These are phyloP conservation scores for Candida patagonica DNA, from an alignment of 805 yeast genomes.

Conservation along the genomic window DNA sequence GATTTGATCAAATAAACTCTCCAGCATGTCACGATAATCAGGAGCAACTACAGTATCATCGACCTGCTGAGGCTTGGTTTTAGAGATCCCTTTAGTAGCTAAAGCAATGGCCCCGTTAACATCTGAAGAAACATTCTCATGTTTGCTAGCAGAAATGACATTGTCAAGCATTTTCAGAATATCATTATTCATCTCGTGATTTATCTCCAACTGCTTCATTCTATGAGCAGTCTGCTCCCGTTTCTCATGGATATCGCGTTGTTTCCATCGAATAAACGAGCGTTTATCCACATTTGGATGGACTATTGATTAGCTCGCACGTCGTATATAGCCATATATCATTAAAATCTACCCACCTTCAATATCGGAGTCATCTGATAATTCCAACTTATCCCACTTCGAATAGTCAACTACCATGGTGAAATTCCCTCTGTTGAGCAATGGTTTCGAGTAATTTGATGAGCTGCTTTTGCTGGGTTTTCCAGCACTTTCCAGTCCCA, in stretches of 20 bases:
- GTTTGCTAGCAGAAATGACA: slow-evolving; percentile 37
- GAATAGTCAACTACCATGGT: slow-evolving; percentile 85
- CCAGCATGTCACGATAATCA: slow-evolving; percentile 86
- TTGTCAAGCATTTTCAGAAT: slow-evolving; percentile 65
- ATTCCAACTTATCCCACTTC: slow-evolving; percentile 94
- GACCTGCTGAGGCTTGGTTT: slow-evolving; percentile 18
- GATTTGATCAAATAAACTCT: slow-evolving; percentile 75
- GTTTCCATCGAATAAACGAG: slow-evolving; percentile 93
- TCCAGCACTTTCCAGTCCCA: too few relatives aligned
- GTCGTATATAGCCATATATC: background rate
- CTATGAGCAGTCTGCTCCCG: slow-evolving; percentile 73
- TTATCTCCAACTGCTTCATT: slow-evolving; percentile 65
- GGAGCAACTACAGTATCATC: slow-evolving; percentile 24
- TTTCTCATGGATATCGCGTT: slow-evolving; percentile 92
- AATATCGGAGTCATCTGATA: slow-evolving; percentile 92
- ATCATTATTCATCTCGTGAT: slow-evolving; percentile 69
- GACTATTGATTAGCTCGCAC: slow-evolving; percentile 32
- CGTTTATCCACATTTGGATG: slow-evolving; percentile 96
- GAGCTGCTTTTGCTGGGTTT: too few relatives aligned
- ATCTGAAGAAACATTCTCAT: slow-evolving; percentile 18
- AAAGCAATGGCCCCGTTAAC: slow-evolving; percentile 19
- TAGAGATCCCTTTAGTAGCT: slow-evolving; percentile 17
- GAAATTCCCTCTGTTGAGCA: too few relatives aligned
- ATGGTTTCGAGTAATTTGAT: too few relatives aligned
- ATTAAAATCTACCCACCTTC: slow-evolving; percentile 35